phyloP scores from a whole-genome alignment of 2,329 filamentous ascomycete species.

The Fusarium sp. region DNA sequence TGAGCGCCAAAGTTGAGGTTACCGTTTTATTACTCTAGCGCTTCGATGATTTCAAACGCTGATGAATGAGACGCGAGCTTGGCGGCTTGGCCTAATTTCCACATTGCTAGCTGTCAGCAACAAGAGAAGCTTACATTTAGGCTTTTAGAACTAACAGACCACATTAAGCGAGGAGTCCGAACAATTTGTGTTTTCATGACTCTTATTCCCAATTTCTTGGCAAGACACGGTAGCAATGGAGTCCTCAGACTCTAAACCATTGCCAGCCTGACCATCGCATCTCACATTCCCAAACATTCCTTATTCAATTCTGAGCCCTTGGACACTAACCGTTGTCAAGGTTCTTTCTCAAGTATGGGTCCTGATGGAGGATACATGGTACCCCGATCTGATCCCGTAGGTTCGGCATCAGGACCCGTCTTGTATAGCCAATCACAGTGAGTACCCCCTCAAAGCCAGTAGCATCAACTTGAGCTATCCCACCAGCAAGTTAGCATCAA shows the following conservation, averaged over 20 bases:
- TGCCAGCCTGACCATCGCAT: accelerated
- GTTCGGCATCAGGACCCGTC: too few relatives aligned
- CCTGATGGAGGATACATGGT: accelerated
- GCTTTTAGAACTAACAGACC: neutral
- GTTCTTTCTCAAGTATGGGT: neutral
- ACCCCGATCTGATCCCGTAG: too few relatives aligned
- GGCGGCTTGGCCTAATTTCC: neutral
- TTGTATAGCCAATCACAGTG: too few relatives aligned
- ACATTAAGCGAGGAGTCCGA: neutral
- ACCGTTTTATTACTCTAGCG: neutral
- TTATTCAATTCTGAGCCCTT: too few relatives aligned
- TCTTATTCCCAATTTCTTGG: neutral
- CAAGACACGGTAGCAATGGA: neutral
- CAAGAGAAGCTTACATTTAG: neutral
- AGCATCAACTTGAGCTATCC: too few relatives aligned
- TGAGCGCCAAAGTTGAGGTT: too few relatives aligned
- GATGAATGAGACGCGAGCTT: neutral
- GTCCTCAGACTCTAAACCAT: neutral
- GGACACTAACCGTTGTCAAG: neutral
- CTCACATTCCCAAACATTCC: too few relatives aligned
- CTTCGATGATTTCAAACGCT: too few relatives aligned
- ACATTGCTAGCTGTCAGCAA: neutral
- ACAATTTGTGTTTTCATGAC: neutral
- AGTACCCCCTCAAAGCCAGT: too few relatives aligned
- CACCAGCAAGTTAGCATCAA: too few relatives aligned